Evolutionary conservation across 257 asterid species (phyloP), one percentile per base, ranked within the genome.

Genomic region (Solanum pinnatisectum): DNA sequence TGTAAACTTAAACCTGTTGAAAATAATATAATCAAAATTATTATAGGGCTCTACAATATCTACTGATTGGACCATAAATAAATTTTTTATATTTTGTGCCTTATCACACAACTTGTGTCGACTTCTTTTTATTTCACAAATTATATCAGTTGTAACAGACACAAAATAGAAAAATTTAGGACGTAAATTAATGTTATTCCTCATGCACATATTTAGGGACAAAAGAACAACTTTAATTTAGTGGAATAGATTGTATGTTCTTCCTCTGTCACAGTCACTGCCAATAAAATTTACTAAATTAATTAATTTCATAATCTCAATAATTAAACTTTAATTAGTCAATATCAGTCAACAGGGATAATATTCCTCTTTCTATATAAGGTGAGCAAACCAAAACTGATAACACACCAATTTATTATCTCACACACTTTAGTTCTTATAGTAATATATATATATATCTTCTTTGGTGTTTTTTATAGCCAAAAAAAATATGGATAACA

Each of bases 401-500:
- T 63, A 88, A 90, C 10, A 52, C 87, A 87, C 73, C 86, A 89
- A 84, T 49, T 88, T 81, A 20, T 81, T 30, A 81, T 81, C 68
- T 27, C 27, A 30, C 12, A 52, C 40, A 46, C 85, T 81, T 81
- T 44, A 25, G 18, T 81, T 83, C 78, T 36, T 49, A 49, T 49
- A 5, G 60, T 15, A 5, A 49, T 46, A 13, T 10, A 65, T 60
- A 68, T 78, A 65, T 76, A 77, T 87, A 65, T 59, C 68, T 36
- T n/a, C 78, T 8, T 14, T 2, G 36, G 9, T 27, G 37, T 10
- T 37, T 68, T 46, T 84, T 32, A 22, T 39, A 67, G 63, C 18
- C 16, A 81, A 78, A 78, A 12, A 52, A 68, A 85, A 49, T 77
- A 92, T 91, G 94, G 97, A 92, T 77, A 77, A 90, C 15, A 77